Evolutionary conservation across 2,329 filamentous ascomycete species (phyloP).

Genomic region (Periglandula ipomoeae): DNA sequence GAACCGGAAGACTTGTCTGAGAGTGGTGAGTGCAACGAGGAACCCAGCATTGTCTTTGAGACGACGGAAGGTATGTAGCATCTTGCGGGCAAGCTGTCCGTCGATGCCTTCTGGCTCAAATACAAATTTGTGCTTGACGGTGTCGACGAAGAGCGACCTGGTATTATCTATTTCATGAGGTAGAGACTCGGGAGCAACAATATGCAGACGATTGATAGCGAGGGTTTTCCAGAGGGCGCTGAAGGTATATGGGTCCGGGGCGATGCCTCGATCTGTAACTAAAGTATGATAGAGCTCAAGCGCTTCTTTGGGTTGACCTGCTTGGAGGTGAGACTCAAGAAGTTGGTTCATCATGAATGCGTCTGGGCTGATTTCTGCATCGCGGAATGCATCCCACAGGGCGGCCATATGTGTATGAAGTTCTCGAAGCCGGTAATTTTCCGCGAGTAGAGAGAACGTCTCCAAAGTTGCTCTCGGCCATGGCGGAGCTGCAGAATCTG

Average conservation of each 20-base stretch:
- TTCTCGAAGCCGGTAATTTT: slow-evolving; percentile 58
- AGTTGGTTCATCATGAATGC: slow-evolving; percentile 74
- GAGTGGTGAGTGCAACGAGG: slow-evolving; percentile 33
- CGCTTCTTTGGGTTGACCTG: slow-evolving; percentile 45
- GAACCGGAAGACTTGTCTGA: slow-evolving; percentile 35
- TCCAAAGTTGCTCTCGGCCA: slow-evolving; percentile 59
- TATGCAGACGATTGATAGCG: slow-evolving; percentile 37
- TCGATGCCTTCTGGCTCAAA: slow-evolving; percentile 36
- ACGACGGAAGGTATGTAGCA: slow-evolving; percentile 41
- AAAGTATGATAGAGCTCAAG: slow-evolving; percentile 47
- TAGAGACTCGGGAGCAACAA: slow-evolving; percentile 20
- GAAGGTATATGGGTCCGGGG: slow-evolving; percentile 61
- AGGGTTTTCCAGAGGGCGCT: slow-evolving; percentile 56
- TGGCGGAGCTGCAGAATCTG: slow-evolving; percentile 7
- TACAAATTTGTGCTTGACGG: slow-evolving; percentile 37
- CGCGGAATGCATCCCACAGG: slow-evolving; percentile 53
- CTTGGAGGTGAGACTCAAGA: slow-evolving; percentile 56
- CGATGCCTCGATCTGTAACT: slow-evolving; percentile 36
- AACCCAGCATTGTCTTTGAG: slow-evolving; percentile 35
- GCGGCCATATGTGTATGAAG: slow-evolving; percentile 48
- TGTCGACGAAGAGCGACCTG: slow-evolving; percentile 37
- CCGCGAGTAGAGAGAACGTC: slow-evolving; percentile 67
- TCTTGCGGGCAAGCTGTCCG: slow-evolving; percentile 37
- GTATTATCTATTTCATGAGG: slow-evolving; percentile 23
- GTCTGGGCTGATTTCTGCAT: slow-evolving; percentile 57